Evolutionary conservation across 768 basidiomycete species (phyloP).

Genomic region (Lactarius trivialis): DNA sequence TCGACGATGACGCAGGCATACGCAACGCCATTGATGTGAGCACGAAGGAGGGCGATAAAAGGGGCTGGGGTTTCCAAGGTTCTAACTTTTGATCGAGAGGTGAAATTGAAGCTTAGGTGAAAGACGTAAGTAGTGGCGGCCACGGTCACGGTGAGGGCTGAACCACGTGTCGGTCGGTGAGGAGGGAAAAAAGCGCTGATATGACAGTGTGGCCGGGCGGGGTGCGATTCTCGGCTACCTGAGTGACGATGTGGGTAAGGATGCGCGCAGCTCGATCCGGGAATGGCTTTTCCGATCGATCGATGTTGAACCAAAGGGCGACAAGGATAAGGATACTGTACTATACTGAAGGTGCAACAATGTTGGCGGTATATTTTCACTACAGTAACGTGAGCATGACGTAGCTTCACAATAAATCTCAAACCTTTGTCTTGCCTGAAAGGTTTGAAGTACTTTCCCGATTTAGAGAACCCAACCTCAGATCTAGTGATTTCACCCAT

Average conservation of each 20-base stretch:
- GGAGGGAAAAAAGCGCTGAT: not conserved
- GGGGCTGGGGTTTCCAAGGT: constrained; percentile 51
- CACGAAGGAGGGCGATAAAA: constrained; percentile 74
- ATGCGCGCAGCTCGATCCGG: no score
- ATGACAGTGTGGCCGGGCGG: constrained; percentile 57
- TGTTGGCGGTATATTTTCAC: no score
- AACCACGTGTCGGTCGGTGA: not conserved
- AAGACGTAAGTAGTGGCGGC: constrained; percentile 77
- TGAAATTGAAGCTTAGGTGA: constrained; percentile 69
- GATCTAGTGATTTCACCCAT: no score
- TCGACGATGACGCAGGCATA: constrained; percentile 31
- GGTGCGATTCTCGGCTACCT: constrained; percentile 88
- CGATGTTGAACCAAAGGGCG: no score
- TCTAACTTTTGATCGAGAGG: constrained; percentile 63
- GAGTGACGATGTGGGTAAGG: constrained; percentile 70
- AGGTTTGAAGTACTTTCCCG: no score
- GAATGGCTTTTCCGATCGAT: no score
- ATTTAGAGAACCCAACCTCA: no score
- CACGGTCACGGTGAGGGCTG: constrained; percentile 60
- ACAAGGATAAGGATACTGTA: no score
- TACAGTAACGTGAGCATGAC: no score
- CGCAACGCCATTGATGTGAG: constrained; percentile 72
- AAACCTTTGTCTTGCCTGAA: no score
- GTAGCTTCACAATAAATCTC: no score
- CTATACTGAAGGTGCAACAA: no score